Conservation (phyloP, 768 basidiomycete genomes). For the Boletellus emodensis region DNA sequence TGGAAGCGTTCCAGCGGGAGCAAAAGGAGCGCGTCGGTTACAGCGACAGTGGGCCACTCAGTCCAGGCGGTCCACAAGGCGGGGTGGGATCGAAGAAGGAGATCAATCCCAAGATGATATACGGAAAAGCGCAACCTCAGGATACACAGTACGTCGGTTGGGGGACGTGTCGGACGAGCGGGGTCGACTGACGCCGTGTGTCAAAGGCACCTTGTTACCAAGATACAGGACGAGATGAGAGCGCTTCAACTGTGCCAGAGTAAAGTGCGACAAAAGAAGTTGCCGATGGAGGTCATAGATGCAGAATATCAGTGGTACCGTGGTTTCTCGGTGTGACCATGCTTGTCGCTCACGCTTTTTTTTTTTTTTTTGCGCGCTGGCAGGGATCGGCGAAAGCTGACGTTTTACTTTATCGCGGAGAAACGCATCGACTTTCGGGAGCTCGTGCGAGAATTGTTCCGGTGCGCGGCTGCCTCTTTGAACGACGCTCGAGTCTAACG, state of each 20-base stretch:
- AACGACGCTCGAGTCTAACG: conserved; percentile 3
- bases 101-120: conserved; percentile 96
- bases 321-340: not conserved
- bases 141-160: conserved; percentile 67
- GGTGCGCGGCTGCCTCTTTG: conserved; percentile 39
- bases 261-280: conserved; percentile 89
- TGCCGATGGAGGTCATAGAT: conserved; percentile 98
- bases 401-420: conserved; percentile 96
- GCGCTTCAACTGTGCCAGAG: conserved; percentile 87
- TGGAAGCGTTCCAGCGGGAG: conserved; percentile 85
- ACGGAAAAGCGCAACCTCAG: conserved; percentile 76
- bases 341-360: not conserved
- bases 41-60: conserved; percentile 42
- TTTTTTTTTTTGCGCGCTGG: not conserved
- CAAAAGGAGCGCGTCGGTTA: conserved; percentile 57
- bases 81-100: conserved; percentile 66
- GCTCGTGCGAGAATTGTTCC: conserved; percentile 90
- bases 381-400: conserved; percentile 97
- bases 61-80: conserved; percentile 42
- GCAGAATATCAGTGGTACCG: conserved; percentile 95
- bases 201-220: conserved; percentile 65
- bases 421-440: conserved; percentile 96
- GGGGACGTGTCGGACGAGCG: not conserved
- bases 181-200: conserved; percentile 7
- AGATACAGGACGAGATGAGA: conserved; percentile 88